Evolutionary conservation across 148 eudicot species (phyloP), one percentile per base, ranked within the genome.

Genomic region (Rhododendron kiyosumense): DNA sequence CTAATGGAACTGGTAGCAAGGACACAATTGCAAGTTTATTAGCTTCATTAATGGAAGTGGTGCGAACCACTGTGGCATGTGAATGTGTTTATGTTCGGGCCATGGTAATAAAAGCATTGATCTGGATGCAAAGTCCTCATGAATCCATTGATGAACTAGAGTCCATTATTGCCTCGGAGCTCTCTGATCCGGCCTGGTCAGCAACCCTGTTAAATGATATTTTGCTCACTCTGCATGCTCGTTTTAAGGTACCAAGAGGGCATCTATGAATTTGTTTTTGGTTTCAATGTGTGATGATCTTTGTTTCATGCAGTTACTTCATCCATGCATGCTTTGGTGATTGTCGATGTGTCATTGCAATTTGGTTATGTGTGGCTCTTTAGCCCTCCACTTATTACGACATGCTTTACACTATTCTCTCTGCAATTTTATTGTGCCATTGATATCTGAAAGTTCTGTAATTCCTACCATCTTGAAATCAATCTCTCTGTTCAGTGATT

Each of bases 51-150:
- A 95, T 97, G 99, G 99, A 97, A 90, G 98, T 95, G 87, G 99
- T 97, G 87, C 90, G 99, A 84, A 97, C 99, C 87, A 97, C 99
- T 83, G 95, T 95, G 67, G 99, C 99, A 46, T 97, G 98, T 89
- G 99, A 97, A 93, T 97, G 99, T 91, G 98, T 97, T 87, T 95
- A 94, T 90, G 96, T 97, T 83, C 96, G 99, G 79, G 98, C 98
- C 75, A 93, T 94, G 99, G 98, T 96, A 74, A 94, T 96, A 82
- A 96, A 96, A 88, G 99, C 98, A 49, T 89, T 96, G 86, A 95
- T 96, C 87, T 96, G 99, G 99, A 97, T 97, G 99, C 99, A 97
- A 93, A 95, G 99, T 89, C 99, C 99, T 81, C 89, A 93, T 83
- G 98, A 97, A 89, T 89, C 96, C n/a, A 93, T 97, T 91, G 98